phyloP scores from a whole-genome alignment of 805 yeast species.

The Candida wancherniae region DNA sequence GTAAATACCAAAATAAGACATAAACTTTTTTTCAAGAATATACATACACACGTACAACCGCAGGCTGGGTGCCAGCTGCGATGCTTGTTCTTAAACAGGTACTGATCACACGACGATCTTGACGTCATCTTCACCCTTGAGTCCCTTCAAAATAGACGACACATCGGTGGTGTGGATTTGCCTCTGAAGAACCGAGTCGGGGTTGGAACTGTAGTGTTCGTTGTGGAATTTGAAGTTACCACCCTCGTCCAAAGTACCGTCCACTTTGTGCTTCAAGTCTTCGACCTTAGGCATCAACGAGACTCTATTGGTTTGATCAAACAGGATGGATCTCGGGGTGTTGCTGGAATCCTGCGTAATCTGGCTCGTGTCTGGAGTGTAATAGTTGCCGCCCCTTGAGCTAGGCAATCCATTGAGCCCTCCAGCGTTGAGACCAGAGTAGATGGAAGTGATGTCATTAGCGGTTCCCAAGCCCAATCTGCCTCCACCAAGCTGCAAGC shows the following conservation, averaged over 20 bases:
- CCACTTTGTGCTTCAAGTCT: constrained; percentile 15
- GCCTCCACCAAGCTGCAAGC: constrained; percentile 2
- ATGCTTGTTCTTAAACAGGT: too few species aligned
- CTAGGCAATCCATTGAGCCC: too few species aligned
- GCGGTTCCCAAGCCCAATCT: constrained; percentile 37
- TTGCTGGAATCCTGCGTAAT: constrained; percentile 10
- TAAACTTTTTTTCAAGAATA: too few species aligned
- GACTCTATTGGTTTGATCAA: constrained; percentile 2
- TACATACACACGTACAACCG: too few species aligned
- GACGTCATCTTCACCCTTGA: constrained; percentile 32
- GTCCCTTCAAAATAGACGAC: constrained; percentile 29
- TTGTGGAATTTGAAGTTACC: too few species aligned
- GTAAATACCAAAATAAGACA: constrained; percentile 10
- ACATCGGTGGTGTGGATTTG: constrained; percentile 32
- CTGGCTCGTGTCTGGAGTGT: constrained; percentile 13
- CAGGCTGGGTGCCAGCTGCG: too few species aligned
- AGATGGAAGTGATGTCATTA: constrained; percentile 38
- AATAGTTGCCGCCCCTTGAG: constrained; percentile 2
- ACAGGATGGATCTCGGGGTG: constrained; percentile 3
- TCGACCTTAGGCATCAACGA: constrained; percentile 13
- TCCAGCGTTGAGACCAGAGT: constrained; percentile 24
- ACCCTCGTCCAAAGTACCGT: constrained; percentile 2
- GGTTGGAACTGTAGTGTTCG: too few species aligned
- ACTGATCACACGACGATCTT: constrained; percentile 14
- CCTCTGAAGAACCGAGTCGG: constrained; percentile 27